Conservation (phyloP, 345 rosid species). For the Schrenkiella parvula region DNA sequence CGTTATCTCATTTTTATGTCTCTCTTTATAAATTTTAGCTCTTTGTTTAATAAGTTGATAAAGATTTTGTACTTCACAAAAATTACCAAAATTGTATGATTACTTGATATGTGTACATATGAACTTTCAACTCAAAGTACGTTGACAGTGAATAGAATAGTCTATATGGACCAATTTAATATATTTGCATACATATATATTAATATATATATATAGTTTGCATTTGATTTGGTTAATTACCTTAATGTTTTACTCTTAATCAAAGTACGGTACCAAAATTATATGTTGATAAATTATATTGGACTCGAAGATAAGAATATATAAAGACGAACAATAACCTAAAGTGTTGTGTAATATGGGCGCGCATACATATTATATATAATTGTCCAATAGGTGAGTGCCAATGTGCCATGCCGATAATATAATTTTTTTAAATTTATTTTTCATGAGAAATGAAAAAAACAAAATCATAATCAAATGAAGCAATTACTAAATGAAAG, state of each 20-base stretch:
- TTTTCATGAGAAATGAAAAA: neutral
- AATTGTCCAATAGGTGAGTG: constrained; percentile 12
- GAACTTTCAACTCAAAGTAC: neutral
- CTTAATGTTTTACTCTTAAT: neutral
- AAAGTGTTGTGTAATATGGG: neutral
- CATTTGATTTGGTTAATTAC: neutral
- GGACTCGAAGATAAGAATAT: neutral
- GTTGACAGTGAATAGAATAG: neutral
- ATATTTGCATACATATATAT: neutral
- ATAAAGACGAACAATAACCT: neutral
- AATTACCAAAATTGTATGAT: neutral
- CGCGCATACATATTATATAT: neutral
- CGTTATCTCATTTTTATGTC: neutral
- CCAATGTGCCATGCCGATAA: constrained; percentile 29
- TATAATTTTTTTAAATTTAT: no score
- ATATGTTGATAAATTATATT: neutral
- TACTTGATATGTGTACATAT: neutral
- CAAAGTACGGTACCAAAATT: neutral
- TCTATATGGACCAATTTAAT: neutral
- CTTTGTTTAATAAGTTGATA: neutral
- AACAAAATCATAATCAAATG: constrained; percentile 1
- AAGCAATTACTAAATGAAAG: constrained; percentile 8
- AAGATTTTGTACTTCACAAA: neutral
- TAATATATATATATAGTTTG: neutral
- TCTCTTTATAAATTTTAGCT: neutral